These are phyloP conservation scores for Pseudogymnoascus destructans DNA, from an alignment of 2,329 filamentous ascomycete genomes.

Conservation along the genomic window DNA sequence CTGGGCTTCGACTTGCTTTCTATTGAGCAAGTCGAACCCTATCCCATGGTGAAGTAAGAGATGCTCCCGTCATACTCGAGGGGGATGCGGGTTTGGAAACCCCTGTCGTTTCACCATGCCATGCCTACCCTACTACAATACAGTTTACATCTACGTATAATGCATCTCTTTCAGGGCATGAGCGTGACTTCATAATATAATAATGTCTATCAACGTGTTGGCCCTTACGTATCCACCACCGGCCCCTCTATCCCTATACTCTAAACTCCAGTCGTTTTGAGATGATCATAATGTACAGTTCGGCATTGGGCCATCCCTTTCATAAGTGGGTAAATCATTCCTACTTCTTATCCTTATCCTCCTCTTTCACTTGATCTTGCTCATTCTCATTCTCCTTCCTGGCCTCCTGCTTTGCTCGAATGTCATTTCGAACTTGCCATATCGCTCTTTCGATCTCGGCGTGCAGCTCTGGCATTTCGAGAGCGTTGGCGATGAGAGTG, in stretches of 20 bases:
- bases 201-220: not conserved
- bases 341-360: slow-evolving; percentile 15
- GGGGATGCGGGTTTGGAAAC: not conserved
- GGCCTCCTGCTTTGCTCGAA: slow-evolving; percentile 20
- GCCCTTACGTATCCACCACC: not conserved
- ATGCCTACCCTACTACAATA: not conserved
- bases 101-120: not conserved
- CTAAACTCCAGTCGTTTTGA: not conserved
- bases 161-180: not conserved
- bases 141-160: not conserved
- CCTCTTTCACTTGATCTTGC: slow-evolving; percentile 12
- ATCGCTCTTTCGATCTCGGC: slow-evolving; percentile 64
- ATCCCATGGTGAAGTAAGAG: not conserved
- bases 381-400: slow-evolving; percentile 17
- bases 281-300: slow-evolving; percentile 8
- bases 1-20: not conserved
- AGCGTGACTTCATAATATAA: not conserved
- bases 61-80: not conserved
- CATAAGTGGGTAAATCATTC: not conserved
- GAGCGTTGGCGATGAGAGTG: slow-evolving; percentile 42
- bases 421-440: slow-evolving; percentile 49
- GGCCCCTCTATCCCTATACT: not conserved
- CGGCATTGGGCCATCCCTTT: slow-evolving; percentile 1
- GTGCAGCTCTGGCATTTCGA: slow-evolving; percentile 57
- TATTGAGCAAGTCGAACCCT: too few relatives aligned